These are phyloP conservation scores for Podospora pseudocomata DNA, from an alignment of 495 filamentous ascomycete genomes.

Conservation along the genomic window DNA sequence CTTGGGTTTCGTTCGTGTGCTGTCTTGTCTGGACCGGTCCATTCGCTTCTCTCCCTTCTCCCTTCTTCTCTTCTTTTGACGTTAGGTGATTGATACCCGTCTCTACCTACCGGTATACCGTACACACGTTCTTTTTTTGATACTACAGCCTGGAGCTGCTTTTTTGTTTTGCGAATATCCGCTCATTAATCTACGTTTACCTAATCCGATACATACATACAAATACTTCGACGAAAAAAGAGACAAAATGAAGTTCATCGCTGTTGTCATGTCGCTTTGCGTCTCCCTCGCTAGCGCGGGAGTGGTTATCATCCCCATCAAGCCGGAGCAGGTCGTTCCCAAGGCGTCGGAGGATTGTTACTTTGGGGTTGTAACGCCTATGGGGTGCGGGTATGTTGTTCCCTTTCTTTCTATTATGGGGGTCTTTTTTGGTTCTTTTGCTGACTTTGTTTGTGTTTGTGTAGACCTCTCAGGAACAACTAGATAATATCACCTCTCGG, in stretches of 20 bases:
- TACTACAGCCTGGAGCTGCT: neutral
- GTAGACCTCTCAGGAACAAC: conserved; percentile 1
- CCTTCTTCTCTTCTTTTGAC: neutral
- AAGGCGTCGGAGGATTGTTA: conserved; percentile 43
- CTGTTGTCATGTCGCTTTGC: conserved; percentile 36
- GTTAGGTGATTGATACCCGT: neutral
- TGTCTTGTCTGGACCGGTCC: neutral
- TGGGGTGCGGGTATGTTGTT: conserved; percentile 45
- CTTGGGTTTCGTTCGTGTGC: neutral
- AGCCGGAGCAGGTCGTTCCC: conserved; percentile 41
- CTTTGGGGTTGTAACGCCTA: conserved; percentile 47
- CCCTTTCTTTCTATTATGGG: neutral
- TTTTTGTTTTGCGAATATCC: neutral
- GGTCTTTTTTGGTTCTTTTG: neutral
- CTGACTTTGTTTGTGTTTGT: neutral
- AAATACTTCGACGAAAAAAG: neutral
- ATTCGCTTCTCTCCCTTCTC: neutral
- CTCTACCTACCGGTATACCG: neutral
- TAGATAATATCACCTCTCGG: neutral
- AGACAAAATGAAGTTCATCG: conserved; percentile 41
- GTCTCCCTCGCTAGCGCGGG: conserved; percentile 45
- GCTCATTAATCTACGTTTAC: neutral
- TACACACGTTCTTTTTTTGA: conserved; percentile 3
- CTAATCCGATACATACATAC: neutral
- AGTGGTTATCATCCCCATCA: conserved; percentile 46